Evolutionary conservation across 768 basidiomycete species (phyloP), one percentile per base, ranked within the genome.

Genomic region (Holtermannia corniformis): DNA sequence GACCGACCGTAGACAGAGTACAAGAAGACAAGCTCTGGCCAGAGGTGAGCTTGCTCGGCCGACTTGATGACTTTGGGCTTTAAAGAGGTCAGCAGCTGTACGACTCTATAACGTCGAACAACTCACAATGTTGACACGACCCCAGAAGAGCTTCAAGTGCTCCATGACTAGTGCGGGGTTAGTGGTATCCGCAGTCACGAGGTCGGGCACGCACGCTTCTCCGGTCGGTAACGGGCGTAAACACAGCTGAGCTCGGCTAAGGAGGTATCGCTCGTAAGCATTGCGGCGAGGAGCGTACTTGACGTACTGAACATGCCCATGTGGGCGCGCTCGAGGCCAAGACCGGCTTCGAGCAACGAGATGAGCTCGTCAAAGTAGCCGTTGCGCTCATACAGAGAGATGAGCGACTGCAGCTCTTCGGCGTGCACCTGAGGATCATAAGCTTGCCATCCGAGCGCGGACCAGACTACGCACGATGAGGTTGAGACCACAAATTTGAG

Each of bases 1-100:
- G 83, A 90, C 78, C 92, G 87, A 67, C 95, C 95, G 64, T 99
- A 99, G 75, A 95, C 95, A 77, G 97, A 84, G 74, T 97, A 99
- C 47, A 99, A 75, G 81, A 93, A 97, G 28, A 99, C 93, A 12
- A 99, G 82, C 71, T 97, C 93, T 11, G 93, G 85, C 95, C 95
- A 99, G 44, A 99, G 81, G 62, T 97, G 95, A 19, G 90, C 91
- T 64, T 85, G 87, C 77, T 97, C 93, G 2, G 92, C 82, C 10
- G 91, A 89, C 75, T 84, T 86, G 78, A 97, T 91, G 65, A 96
- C 93, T 81, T 99, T 97, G 47, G 95, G 95, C 65, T 67, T 44
- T 25, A 28, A 26, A 40, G 37, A n/a, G 28, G 28, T 41, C 47
- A 43, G 40, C 21, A 16, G 4, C 20, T 16, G 43, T 20, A 12